phyloP scores from a whole-genome alignment of 805 yeast genomes.

The Vanderwaltozyma polyspora region DNA sequence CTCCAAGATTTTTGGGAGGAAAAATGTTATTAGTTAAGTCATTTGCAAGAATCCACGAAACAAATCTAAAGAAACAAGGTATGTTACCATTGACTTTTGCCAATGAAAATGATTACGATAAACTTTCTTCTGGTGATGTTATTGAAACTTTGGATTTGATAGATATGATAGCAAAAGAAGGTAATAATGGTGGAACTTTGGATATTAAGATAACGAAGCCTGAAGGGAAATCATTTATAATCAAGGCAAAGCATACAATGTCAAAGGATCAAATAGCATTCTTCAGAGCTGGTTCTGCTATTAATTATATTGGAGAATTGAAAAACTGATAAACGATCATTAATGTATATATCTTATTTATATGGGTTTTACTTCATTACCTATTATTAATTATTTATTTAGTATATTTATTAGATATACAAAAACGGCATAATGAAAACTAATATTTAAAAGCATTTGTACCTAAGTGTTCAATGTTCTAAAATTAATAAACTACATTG shows the following conservation, averaged over 20 bases:
- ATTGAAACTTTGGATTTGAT: constrained; percentile 62
- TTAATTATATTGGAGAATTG: constrained; percentile 69
- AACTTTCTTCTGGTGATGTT: constrained; percentile 62
- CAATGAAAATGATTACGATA: constrained; percentile 80
- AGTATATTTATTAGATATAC: too few relatives aligned
- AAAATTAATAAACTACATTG: too few relatives aligned
- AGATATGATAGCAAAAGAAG: constrained; percentile 70
- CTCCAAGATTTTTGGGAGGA: constrained; percentile 93
- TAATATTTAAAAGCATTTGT: too few relatives aligned
- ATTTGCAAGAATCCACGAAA: constrained; percentile 96
- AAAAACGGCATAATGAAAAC: too few relatives aligned
- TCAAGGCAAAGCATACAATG: constrained; percentile 88
- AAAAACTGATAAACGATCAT: not conserved
- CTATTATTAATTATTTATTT: too few relatives aligned
- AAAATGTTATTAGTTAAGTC: constrained; percentile 80
- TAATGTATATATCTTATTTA: not conserved
- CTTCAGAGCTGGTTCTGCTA: constrained; percentile 96
- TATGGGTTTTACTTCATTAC: too few relatives aligned
- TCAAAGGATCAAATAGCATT: constrained; percentile 91
- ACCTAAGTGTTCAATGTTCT: too few relatives aligned
- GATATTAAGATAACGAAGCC: constrained; percentile 62
- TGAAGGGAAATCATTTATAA: constrained; percentile 57
- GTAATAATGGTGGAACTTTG: constrained; percentile 78
- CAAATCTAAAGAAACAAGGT: constrained; percentile 96
- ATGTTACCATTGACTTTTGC: constrained; percentile 91